These are phyloP conservation scores for Globisporangium echinulatum DNA, from an alignment of 352 stramenopile species.

Conservation along the genomic window DNA sequence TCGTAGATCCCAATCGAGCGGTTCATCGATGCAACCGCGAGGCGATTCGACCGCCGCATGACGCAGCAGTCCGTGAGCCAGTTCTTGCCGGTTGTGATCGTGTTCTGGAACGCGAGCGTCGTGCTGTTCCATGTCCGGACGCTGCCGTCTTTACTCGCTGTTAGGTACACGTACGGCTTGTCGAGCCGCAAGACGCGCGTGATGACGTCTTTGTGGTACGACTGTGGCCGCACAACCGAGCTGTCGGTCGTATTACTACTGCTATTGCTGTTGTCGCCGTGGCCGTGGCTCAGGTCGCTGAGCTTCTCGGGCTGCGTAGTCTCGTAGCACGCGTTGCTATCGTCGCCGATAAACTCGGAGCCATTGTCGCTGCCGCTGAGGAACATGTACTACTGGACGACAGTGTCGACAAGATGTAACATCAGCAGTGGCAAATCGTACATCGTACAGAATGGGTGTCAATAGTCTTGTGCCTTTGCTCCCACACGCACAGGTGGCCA, in stretches of 20 bases:
- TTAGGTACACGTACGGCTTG: slow-evolving; percentile 65
- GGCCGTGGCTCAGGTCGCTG: slow-evolving; percentile 13
- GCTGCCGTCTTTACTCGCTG: slow-evolving; percentile 66
- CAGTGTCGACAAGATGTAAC: too few relatives aligned
- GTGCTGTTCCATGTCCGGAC: slow-evolving; percentile 70
- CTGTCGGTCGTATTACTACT: background rate
- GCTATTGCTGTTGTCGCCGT: background rate
- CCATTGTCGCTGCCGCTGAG: slow-evolving; percentile 62
- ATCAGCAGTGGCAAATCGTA: too few relatives aligned
- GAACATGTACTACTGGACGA: slow-evolving; percentile 64
- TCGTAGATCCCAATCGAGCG: slow-evolving; percentile 74
- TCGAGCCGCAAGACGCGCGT: slow-evolving; percentile 62
- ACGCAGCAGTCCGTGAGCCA: slow-evolving; percentile 76
- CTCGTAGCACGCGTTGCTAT: slow-evolving; percentile 57
- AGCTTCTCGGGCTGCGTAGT: slow-evolving; percentile 54
- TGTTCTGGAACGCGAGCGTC: slow-evolving; percentile 54
- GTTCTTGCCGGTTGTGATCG: slow-evolving; percentile 59
- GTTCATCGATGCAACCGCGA: slow-evolving; percentile 79
- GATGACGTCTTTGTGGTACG: slow-evolving; percentile 71
- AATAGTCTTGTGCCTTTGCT: too few relatives aligned
- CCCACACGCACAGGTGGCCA: too few relatives aligned
- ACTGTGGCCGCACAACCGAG: slow-evolving; percentile 12
- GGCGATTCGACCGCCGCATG: slow-evolving; percentile 75
- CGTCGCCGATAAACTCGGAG: slow-evolving; percentile 57
- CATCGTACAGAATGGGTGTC: too few relatives aligned